phyloP scores from a whole-genome alignment of 768 basidiomycete species.

The Leucosporidium yakuticum region DNA sequence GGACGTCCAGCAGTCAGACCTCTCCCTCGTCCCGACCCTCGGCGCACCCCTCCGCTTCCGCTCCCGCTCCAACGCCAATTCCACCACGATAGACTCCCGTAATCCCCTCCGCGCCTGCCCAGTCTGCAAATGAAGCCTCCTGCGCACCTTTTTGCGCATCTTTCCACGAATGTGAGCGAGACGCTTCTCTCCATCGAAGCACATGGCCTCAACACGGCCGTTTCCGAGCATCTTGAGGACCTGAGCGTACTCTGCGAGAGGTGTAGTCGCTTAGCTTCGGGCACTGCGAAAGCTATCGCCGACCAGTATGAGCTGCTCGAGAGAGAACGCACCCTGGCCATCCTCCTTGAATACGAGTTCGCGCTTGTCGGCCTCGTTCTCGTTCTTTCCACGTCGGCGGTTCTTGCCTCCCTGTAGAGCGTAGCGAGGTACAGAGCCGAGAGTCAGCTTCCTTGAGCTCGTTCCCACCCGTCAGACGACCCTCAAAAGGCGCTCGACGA shows the following conservation, averaged over 20 bases:
- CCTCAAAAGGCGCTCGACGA: too few species aligned
- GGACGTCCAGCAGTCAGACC: background rate
- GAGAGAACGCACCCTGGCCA: slow-evolving; percentile 60
- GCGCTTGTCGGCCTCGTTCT: slow-evolving; percentile 97
- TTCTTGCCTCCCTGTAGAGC: slow-evolving; percentile 86
- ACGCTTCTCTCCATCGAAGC: slow-evolving; percentile 97
- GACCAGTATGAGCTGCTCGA: background rate
- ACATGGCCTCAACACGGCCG: slow-evolving; percentile 88
- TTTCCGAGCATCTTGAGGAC: slow-evolving; percentile 99
- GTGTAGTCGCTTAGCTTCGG: background rate
- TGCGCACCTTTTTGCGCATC: slow-evolving; percentile 93
- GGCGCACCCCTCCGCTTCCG: background rate
- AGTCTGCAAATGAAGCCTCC: background rate
- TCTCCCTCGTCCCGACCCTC: background rate
- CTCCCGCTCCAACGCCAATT: background rate
- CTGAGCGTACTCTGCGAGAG: slow-evolving; percentile 81
- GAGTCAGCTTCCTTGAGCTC: background rate
- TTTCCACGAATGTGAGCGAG: slow-evolving; percentile 97
- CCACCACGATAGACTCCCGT: background rate
- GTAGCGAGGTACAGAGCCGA: slow-evolving; percentile 3
- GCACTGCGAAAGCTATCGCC: background rate
- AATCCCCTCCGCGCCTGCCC: background rate
- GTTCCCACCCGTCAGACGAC: too few species aligned
- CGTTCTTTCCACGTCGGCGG: slow-evolving; percentile 98
- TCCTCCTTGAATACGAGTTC: slow-evolving; percentile 98